Evolutionary conservation across 169 alveolate genomes (phyloP).

Genomic region (Amoebophrya sp.): DNA sequence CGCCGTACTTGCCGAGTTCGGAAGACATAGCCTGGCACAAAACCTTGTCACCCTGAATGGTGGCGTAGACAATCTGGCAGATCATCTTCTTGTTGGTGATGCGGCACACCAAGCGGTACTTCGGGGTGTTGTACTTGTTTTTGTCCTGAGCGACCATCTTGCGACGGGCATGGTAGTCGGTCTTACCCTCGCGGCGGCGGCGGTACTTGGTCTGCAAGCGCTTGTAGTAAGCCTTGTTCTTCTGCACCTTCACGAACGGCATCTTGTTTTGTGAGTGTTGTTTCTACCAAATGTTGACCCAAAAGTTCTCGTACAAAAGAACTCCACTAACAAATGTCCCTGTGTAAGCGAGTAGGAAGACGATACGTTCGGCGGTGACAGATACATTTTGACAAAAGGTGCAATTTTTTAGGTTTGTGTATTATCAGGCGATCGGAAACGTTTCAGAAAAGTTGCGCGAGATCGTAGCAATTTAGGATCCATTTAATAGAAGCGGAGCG

Average conservation of each 20-base stretch:
- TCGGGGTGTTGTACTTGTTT: slow-evolving; percentile 96
- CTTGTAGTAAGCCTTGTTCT: slow-evolving; percentile 96
- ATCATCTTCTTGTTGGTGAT: slow-evolving; percentile 86
- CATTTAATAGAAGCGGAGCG: too few relatives aligned
- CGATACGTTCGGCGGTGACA: too few relatives aligned
- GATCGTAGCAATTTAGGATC: too few relatives aligned
- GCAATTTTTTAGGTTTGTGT: too few relatives aligned
- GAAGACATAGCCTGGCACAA: slow-evolving; percentile 93
- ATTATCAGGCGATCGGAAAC: too few relatives aligned
- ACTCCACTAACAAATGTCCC: too few relatives aligned
- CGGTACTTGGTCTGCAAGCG: slow-evolving; percentile 98
- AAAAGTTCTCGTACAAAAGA: too few relatives aligned
- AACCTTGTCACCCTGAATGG: slow-evolving; percentile 95
- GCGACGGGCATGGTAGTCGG: slow-evolving; percentile 98
- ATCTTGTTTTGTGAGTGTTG: slow-evolving; percentile 18
- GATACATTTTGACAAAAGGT: too few relatives aligned
- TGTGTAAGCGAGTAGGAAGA: too few relatives aligned
- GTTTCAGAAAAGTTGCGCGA: too few relatives aligned
- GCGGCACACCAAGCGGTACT: slow-evolving; percentile 98
- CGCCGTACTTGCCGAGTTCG: slow-evolving; percentile 94
- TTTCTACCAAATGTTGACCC: too few relatives aligned
- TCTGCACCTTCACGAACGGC: slow-evolving; percentile 55
- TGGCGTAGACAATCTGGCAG: slow-evolving; percentile 93
- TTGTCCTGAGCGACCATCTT: slow-evolving; percentile 94
- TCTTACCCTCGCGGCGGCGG: slow-evolving; percentile 99